phyloP scores from a whole-genome alignment of 2,329 filamentous ascomycete genomes.

The Aspergillus nomiae region DNA sequence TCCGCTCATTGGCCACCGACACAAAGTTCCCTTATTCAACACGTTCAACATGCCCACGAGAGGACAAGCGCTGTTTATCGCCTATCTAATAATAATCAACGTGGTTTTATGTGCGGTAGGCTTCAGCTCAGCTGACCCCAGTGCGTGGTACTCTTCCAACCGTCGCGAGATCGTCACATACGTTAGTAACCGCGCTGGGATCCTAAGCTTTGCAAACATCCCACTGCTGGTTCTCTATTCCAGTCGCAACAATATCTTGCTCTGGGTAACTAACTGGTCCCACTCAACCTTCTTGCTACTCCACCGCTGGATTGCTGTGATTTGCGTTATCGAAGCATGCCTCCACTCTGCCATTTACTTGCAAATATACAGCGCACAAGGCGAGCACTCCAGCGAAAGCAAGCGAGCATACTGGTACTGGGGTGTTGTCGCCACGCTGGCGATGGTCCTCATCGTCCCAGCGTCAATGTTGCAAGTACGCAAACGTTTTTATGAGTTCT shows the following conservation, averaged over 20 bases:
- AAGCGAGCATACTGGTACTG: conserved; percentile 1
- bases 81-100: background rate
- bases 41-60: conserved; percentile 6
- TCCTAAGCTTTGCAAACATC: conserved; percentile 32
- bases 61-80: conserved; percentile 4
- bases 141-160: conserved; percentile 13
- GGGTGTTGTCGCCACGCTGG: conserved; percentile 1
- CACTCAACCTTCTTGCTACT: conserved; percentile 40
- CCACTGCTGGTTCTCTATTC: conserved; percentile 38
- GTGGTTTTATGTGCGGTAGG: conserved; percentile 1
- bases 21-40: background rate
- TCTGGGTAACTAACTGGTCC: conserved; percentile 42
- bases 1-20: conserved; percentile 1
- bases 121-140: background rate
- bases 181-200: conserved; percentile 31
- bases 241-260: conserved; percentile 41
- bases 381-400: background rate
- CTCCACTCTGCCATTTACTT: conserved; percentile 24
- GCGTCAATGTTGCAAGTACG: conserved; percentile 32
- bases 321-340: conserved; percentile 27
- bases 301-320: conserved; percentile 36
- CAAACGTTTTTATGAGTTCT: conserved; percentile 34
- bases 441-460: conserved; percentile 22
- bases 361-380: conserved; percentile 17
- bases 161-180: conserved; percentile 32